Conservation (phyloP, 2,329 filamentous ascomycete species). For the Xylaria arbuscula region DNA sequence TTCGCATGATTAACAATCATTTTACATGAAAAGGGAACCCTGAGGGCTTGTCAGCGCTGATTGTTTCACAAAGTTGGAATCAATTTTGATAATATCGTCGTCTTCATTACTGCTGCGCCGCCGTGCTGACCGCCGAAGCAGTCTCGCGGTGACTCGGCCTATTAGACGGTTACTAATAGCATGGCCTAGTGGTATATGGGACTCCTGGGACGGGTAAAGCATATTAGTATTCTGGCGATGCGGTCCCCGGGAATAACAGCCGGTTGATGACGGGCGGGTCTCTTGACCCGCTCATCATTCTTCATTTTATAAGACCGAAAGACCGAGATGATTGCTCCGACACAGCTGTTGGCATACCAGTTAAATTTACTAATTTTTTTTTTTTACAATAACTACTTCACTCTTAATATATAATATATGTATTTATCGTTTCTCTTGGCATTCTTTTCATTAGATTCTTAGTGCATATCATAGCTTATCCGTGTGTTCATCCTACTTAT, state of each 20-base stretch:
- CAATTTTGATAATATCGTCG: not conserved
- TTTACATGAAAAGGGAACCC: not conserved
- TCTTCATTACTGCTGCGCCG: not conserved
- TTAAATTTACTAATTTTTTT: not conserved
- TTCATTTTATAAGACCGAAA: conserved; percentile 28
- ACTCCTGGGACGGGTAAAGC: conserved; percentile 23
- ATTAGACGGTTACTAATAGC: not conserved
- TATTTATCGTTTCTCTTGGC: conserved; percentile 1
- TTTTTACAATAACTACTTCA: not conserved
- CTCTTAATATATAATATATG: not conserved
- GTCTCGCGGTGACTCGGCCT: not conserved
- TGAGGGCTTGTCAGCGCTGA: not conserved
- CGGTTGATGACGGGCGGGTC: conserved; percentile 24
- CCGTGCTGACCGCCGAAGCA: not conserved
- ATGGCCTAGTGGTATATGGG: conserved; percentile 1
- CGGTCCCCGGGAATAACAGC: conserved; percentile 28
- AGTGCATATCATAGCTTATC: not conserved
- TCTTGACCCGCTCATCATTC: conserved; percentile 26
- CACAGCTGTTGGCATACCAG: not conserved
- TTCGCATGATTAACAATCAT: not conserved
- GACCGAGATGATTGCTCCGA: conserved; percentile 21
- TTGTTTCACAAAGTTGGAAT: not conserved
- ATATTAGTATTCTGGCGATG: not conserved
- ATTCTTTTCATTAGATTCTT: not conserved
- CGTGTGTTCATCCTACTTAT: not conserved